These are phyloP conservation scores for Enterocytospora artemiae DNA, from an alignment of 371 early-diverging fungal species.

Conservation along the genomic window DNA sequence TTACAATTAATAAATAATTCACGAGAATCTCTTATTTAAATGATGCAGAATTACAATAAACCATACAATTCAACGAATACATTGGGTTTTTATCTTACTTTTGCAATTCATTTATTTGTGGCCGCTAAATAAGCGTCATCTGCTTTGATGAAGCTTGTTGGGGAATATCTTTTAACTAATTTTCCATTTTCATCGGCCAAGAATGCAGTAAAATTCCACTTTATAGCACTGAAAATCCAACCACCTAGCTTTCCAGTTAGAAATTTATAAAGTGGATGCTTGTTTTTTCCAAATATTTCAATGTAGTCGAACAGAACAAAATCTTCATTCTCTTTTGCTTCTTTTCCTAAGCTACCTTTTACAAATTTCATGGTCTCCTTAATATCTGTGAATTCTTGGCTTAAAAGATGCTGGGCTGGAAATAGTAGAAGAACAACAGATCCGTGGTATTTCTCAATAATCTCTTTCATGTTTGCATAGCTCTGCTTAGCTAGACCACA, in stretches of 20 bases:
- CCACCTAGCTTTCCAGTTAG: conserved; percentile 63
- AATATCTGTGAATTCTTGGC: conserved; percentile 65
- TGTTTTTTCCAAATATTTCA: conserved; percentile 69
- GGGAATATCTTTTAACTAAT: conserved; percentile 62
- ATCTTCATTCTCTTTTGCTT: conserved; percentile 58
- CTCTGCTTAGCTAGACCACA: conserved; percentile 76
- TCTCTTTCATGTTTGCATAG: conserved; percentile 67
- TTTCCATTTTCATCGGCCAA: conserved; percentile 64
- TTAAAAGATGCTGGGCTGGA: conserved; percentile 75
- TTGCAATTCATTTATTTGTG: background rate
- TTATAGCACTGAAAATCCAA: conserved; percentile 57
- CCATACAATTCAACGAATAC: background rate
- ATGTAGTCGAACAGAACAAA: conserved; percentile 74
- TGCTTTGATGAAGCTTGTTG: conserved; percentile 32
- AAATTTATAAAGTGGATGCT: conserved; percentile 65
- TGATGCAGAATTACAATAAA: too few relatives aligned
- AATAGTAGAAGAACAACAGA: conserved; percentile 64
- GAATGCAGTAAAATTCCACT: conserved; percentile 63
- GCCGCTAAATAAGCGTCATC: conserved; percentile 21
- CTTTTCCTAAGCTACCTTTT: conserved; percentile 19
- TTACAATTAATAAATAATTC: too few relatives aligned
- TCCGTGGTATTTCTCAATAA: conserved; percentile 69
- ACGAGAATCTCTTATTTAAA: too few relatives aligned
- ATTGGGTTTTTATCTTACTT: background rate
- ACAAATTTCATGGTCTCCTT: conserved; percentile 54